phyloP scores from a whole-genome alignment of 257 asterid species.

The Solanum habrochaites region DNA sequence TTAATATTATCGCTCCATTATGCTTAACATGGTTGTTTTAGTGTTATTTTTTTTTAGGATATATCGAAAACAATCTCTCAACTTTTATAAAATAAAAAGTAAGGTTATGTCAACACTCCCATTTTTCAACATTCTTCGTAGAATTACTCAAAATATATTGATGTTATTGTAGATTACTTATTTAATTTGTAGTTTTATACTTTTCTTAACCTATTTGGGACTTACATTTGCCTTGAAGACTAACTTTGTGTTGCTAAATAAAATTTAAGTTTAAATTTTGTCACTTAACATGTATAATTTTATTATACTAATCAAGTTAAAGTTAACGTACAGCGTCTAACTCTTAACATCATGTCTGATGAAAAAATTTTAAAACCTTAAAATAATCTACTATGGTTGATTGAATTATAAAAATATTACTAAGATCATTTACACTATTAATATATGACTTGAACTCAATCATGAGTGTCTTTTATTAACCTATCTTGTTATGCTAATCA shows the following conservation, averaged over 20 bases:
- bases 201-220: too few species aligned
- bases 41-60: rapidly evolving
- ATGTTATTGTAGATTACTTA: not conserved
- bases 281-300: not conserved
- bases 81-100: not conserved
- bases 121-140: rapidly evolving
- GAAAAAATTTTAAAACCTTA: not conserved
- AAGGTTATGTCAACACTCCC: rapidly evolving
- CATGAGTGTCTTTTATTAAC: not conserved
- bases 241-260: not conserved
- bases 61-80: not conserved
- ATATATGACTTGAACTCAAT: not conserved
- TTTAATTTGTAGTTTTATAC: not conserved
- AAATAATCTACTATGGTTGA: not conserved
- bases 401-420: not conserved
- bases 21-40: not conserved
- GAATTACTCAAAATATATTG: too few species aligned
- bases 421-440: not conserved
- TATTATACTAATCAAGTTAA: not conserved
- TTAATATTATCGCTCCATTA: not conserved
- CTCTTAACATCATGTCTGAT: not conserved
- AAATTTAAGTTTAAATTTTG: too few species aligned
- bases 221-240: not conserved
- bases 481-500: not conserved
- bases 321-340: not conserved